Evolutionary conservation across 345 rosid species (phyloP).

Genomic region (Physaria fendleri): DNA sequence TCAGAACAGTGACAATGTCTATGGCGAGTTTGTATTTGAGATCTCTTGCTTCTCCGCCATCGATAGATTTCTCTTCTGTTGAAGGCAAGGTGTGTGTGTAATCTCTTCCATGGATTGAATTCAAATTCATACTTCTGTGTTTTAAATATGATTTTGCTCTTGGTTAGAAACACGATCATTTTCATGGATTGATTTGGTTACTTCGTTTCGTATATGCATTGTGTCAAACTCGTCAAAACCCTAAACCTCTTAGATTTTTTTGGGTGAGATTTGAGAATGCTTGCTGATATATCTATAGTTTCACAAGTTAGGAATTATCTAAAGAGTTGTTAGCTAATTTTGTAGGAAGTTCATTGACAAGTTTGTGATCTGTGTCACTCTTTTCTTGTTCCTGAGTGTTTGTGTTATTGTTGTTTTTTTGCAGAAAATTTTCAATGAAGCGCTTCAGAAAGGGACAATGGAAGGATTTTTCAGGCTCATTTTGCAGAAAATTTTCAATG

Average conservation of each 20-base stretch:
- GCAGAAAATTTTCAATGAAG: constrained; percentile 76
- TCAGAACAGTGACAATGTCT: constrained; percentile 35
- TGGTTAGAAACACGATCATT: background rate
- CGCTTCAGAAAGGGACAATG: constrained; percentile 85
- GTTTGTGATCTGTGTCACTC: background rate
- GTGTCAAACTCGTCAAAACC: background rate
- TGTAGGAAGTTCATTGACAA: background rate
- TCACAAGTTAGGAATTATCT: background rate
- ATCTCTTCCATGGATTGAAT: background rate
- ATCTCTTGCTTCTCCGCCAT: constrained; percentile 67
- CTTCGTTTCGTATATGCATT: background rate
- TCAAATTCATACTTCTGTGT: background rate
- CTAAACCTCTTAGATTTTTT: background rate
- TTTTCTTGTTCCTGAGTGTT: background rate
- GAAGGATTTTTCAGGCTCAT: constrained; percentile 82
- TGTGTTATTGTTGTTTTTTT: background rate
- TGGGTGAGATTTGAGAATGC: constrained; percentile 6
- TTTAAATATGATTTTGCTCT: background rate
- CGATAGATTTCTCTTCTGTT: constrained; percentile 69
- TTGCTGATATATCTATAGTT: background rate
- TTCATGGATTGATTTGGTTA: background rate
- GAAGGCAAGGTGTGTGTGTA: constrained; percentile 68
- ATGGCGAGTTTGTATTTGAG: constrained; percentile 68
- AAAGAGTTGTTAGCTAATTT: background rate
- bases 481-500: constrained; percentile 72